Evolutionary conservation across 2,329 filamentous ascomycete species (phyloP), one percentile per base, ranked within the genome.

Genomic region (Fusarium sp.): DNA sequence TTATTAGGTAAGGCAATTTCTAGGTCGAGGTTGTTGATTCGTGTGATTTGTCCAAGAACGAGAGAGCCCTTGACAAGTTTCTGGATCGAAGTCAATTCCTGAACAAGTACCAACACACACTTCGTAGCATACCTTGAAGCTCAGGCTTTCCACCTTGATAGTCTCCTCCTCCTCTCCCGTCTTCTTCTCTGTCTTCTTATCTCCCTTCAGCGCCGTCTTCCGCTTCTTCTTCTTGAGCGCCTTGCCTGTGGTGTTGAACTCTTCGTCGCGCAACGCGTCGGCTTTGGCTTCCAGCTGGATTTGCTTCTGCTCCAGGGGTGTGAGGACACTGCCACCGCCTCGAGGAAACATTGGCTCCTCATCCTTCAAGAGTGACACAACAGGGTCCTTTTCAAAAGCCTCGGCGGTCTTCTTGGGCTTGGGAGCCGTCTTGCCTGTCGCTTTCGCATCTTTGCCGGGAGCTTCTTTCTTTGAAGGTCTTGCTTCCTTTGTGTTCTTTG

Each of bases 281-380:
- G 92, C 91, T 77, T 93, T 96, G 47, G 96, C 96, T 81, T 98
- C 92, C 62, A 97, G 91, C 76, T 96, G 92, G 68, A 99, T 98
- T 81, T 98, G 94, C 83, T 97, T 98, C 78, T 97, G 93, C 80
- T 99, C 96, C 54, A 99, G 85, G 18, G 96, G 95, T 2, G 96
- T 98, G 78, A 99, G 84, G 55, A 97, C 87, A 77, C 94, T 97
- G 56, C 90, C 95, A 44, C 96, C 97, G 60, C 96, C 96, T 86
- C 96, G 90, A 72, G 96, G 95, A 76, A 99, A 99, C 46, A 95
- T 87, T 36, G 91, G 91, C 78, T 98, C 96, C 72, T 98, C 96
- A 71, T 96, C 92, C 79, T 87, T 90, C 53, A 89, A 77, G 11
- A 83, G 77, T 39, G 86, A 85, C 58, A 87, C 78, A 31, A 83